phyloP scores from a whole-genome alignment of 257 asterid species.

The Gentiana macrophylla region DNA sequence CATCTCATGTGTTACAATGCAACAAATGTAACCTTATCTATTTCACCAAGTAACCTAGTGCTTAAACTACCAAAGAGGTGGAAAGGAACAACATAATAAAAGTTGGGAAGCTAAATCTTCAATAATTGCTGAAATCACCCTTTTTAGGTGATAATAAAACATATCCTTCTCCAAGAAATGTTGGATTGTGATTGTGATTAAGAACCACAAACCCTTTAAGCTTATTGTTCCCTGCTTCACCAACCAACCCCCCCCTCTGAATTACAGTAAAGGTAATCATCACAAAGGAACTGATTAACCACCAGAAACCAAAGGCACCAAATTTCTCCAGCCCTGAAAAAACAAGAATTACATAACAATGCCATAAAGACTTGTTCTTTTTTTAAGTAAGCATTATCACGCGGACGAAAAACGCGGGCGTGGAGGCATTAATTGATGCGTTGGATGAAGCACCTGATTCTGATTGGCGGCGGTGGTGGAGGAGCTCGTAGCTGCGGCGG shows the following conservation, averaged over 20 bases:
- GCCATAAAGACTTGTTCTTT: background rate
- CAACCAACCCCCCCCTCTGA: conserved; percentile 6
- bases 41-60: background rate
- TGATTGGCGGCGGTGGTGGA: conserved; percentile 6
- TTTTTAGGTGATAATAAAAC: background rate
- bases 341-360: conserved; percentile 14
- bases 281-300: too few species aligned
- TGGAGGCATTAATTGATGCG: conserved; percentile 54
- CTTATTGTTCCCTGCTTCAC: background rate
- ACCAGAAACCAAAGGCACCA: background rate
- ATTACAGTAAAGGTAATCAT: too few species aligned
- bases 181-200: conserved; percentile 3
- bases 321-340: conserved; percentile 8
- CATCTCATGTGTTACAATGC: background rate
- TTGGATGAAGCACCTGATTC: conserved; percentile 36
- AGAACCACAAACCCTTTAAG: background rate
- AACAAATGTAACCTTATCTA: background rate
- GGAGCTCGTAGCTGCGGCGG: conserved; percentile 3
- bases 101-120: conserved; percentile 1
- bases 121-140: conserved; percentile 1
- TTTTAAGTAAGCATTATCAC: conserved; percentile 13
- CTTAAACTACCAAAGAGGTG: background rate
- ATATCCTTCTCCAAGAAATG: background rate
- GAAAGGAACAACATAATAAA: background rate
- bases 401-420: conserved; percentile 54